These are phyloP conservation scores for Knufia petricola DNA, from an alignment of 2,329 filamentous ascomycete species.

Conservation along the genomic window DNA sequence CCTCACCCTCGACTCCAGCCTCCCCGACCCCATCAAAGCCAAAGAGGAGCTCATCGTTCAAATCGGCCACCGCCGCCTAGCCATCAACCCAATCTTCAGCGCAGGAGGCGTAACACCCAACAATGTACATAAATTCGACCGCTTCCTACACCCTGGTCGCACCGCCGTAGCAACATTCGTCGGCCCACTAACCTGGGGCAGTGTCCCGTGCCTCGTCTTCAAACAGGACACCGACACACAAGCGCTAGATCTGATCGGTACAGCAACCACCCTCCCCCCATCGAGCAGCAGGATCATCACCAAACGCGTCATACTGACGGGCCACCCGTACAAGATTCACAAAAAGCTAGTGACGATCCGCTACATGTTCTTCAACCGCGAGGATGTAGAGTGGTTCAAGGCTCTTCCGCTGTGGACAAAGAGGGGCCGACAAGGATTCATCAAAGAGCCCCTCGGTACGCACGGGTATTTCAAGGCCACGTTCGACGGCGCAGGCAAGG, in stretches of 20 bases:
- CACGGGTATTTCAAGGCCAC: conserved; percentile 99
- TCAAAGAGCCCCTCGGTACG: conserved; percentile 90
- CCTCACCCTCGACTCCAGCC: conserved; percentile 72
- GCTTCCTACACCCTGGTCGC: conserved; percentile 82
- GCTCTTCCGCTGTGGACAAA: conserved; percentile 90
- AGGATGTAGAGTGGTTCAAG: conserved; percentile 97
- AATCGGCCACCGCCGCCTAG: conserved; percentile 75
- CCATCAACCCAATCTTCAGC: conserved; percentile 86
- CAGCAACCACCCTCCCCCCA: conserved; percentile 76
- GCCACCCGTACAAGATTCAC: conserved; percentile 97
- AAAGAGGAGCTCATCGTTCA: conserved; percentile 91
- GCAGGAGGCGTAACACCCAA: conserved; percentile 84
- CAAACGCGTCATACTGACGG: conserved; percentile 87
- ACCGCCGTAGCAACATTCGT: conserved; percentile 84
- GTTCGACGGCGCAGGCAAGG: conserved; percentile 68
- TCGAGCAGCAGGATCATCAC: conserved; percentile 68
- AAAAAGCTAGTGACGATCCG: conserved; percentile 93
- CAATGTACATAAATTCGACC: conserved; percentile 93
- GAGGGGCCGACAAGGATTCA: conserved; percentile 74
- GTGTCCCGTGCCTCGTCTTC: conserved; percentile 84
- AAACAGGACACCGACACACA: conserved; percentile 37
- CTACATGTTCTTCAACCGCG: conserved; percentile 99
- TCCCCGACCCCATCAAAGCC: conserved; percentile 66
- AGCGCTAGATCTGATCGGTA: conserved; percentile 65
- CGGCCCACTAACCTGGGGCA: conserved; percentile 84